Base-by-base conservation (phyloP, 176 grass and related monocot species). In the Elymus sibiricus region DNA sequence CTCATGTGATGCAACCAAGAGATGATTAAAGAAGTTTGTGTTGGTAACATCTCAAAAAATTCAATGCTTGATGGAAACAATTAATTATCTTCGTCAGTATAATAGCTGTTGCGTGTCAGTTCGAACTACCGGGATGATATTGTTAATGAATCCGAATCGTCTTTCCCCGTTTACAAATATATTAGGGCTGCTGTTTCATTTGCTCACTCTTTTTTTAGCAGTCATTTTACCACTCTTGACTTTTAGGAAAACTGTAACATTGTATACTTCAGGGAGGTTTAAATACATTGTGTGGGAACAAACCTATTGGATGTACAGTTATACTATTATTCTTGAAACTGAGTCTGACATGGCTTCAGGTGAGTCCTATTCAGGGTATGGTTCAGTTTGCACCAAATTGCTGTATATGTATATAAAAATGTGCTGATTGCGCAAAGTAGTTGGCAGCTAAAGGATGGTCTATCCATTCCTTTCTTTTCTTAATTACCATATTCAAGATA, bases 71-170 rank as follows among this genome's bases (percentile, higher is more conserved):
- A 94, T 90, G 81, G 78, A 86, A 85, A 64, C 85, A n/a, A n/a
- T n/a, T n/a, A n/a, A 92, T 90, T 97, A 92, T 87, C 47, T 88
- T 56, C 58, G 3, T 69, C 58, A 84, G 42, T 87, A 88, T 83
- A 74, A 37, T 87, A 93, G 49, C 19, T 68, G 60, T 90, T 58
- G 58, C 43, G 71, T 88, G 64, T 29, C 51, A 82, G 70, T 87
- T 3, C 31, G 76, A 85, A 79, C 84, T 82, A 82, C 74, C 71
- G 59, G 15, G 5, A n/a, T 56, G 39, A 65, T 83, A 79, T 77
- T 77, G 29, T 46, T 72, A 68, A 67, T 19, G 32, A 81, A 74
- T 74, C 22, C 4, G 55, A 43, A 51, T 64, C 6, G 79, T 78
- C 46, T 66, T 82, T 76, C n/a, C 37, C 12, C 8, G 13, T 87